Base-by-base conservation (phyloP, 1,284 basidiomycete genomes). In the Ganoderma meredithae region DNA sequence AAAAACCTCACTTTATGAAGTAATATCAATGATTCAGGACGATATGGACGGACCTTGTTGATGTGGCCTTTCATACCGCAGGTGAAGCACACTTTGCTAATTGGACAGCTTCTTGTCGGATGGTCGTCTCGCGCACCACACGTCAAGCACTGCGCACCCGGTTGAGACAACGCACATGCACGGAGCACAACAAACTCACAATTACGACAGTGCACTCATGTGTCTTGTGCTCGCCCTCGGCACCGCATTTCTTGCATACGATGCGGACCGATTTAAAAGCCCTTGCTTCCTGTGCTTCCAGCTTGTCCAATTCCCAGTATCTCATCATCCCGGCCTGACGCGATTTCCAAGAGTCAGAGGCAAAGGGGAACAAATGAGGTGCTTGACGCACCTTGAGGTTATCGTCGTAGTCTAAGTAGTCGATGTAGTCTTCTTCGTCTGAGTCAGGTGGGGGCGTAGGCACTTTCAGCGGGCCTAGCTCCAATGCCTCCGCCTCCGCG, bases 61-160 rank as follows among this genome's bases (percentile, higher is more conserved):
- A 95, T 87, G 76, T 98, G 95, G 0, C 96, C 96, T 75, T 92
- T 91, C 86, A 92, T 91, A 36, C 94, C 94, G 75, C 96, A 98
- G 3, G 85, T 87, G 78, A 91, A 97, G 76, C 96, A 97, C 6
- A 88, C 90, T 75, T 96, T 91, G 76, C 89, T 90, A 68, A 95
- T 90, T 0, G 95, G 95, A 79, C 96, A 98, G 65, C 90, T 88
- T 65, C 90, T 84, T 7, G 95, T 94, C 7, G 86, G 83, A 77
- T 98, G 96, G 71, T 96, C 93, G 75, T 97, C 90, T 65, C 91
- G 87, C 19, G 87, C 93, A 63, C 96, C 96, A 75, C 96, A 98
- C 12, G 93, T 95, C 40, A 94, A 80, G 77, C 96, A 98, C 95
- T 97, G 65, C 3, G 31, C 47, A 15, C 27, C 10, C 22, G 64